These are phyloP conservation scores for Seiridium unicorne DNA, from an alignment of 2,329 filamentous ascomycete species.

Conservation along the genomic window DNA sequence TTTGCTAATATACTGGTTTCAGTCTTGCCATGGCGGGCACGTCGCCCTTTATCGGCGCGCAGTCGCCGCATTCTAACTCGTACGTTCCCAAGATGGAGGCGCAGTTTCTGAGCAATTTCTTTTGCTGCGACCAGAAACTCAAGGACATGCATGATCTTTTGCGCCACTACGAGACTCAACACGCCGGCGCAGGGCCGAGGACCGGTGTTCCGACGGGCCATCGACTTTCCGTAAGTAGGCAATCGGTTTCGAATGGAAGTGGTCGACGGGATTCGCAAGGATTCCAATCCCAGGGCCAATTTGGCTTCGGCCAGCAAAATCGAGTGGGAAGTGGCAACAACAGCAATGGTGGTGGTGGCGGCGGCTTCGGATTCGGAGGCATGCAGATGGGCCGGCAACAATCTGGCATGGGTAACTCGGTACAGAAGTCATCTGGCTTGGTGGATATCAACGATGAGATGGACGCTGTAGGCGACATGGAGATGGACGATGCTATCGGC, in stretches of 20 bases:
- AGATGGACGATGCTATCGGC: constrained; percentile 83
- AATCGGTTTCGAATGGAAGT: constrained; percentile 19
- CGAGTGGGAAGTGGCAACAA: constrained; percentile 17
- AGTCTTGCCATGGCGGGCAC: constrained; percentile 96
- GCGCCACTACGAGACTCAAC: constrained; percentile 94
- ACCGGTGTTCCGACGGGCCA: constrained; percentile 26
- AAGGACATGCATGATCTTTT: constrained; percentile 91
- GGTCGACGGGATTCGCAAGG: constrained; percentile 25
- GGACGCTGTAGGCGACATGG: constrained; percentile 91
- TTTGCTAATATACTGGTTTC: constrained; percentile 17
- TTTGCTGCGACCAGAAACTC: constrained; percentile 86
- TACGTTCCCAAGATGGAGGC: constrained; percentile 96
- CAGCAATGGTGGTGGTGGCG: constrained; percentile 11
- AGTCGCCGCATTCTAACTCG: constrained; percentile 95
- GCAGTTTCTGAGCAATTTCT: constrained; percentile 96
- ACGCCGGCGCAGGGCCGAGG: constrained; percentile 60
- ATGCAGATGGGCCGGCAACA: constrained; percentile 40
- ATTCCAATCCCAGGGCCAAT: constrained; percentile 22
- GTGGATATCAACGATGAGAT: constrained; percentile 62
- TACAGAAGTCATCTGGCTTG: constrained; percentile 41
- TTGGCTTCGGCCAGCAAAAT: constrained; percentile 27
- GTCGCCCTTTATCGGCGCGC: constrained; percentile 76
- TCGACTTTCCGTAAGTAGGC: constrained; percentile 26
- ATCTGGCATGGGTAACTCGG: constrained; percentile 22
- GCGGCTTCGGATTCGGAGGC: constrained; percentile 21